These are phyloP conservation scores for Mucor irregularis DNA, from an alignment of 371 early-diverging fungal genomes.

Conservation along the genomic window DNA sequence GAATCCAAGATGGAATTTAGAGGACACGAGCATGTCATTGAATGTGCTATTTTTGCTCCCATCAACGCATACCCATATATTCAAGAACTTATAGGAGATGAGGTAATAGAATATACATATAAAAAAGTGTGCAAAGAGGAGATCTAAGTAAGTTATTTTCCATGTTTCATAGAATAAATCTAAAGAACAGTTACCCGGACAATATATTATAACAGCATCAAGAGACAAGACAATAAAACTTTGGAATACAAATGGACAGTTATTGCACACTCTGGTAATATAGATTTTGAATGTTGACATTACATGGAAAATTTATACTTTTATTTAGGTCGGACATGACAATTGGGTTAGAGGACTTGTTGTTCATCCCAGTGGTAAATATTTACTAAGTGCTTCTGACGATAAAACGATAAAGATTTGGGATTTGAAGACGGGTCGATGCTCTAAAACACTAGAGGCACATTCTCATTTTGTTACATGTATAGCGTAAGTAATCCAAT, in stretches of 20 bases:
- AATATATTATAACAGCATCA: conserved; percentile 77
- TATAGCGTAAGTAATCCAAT: conserved; percentile 38
- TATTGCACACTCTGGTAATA: conserved; percentile 69
- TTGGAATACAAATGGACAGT: conserved; percentile 78
- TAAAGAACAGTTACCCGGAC: conserved; percentile 55
- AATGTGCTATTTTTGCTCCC: conserved; percentile 82
- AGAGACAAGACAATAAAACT: conserved; percentile 86
- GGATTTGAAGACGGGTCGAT: conserved; percentile 71
- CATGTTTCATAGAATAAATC: conserved; percentile 12
- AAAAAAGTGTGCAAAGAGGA: background rate
- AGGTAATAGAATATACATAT: conserved; percentile 14
- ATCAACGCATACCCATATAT: conserved; percentile 56
- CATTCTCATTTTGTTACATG: conserved; percentile 92
- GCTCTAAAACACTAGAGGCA: conserved; percentile 72
- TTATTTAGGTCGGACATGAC: conserved; percentile 75
- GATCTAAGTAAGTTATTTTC: no score
- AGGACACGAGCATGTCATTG: conserved; percentile 92
- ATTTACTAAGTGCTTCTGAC: conserved; percentile 71
- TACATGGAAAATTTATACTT: background rate
- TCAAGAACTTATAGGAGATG: conserved; percentile 49
- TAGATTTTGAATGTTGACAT: background rate
- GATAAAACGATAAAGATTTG: conserved; percentile 87
- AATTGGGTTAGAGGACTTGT: conserved; percentile 82
- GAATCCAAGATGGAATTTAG: conserved; percentile 73
- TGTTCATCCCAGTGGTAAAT: conserved; percentile 65